Evolutionary conservation across 2,329 filamentous ascomycete species (phyloP).

Genomic region (Conoideocrella luteorostrata): DNA sequence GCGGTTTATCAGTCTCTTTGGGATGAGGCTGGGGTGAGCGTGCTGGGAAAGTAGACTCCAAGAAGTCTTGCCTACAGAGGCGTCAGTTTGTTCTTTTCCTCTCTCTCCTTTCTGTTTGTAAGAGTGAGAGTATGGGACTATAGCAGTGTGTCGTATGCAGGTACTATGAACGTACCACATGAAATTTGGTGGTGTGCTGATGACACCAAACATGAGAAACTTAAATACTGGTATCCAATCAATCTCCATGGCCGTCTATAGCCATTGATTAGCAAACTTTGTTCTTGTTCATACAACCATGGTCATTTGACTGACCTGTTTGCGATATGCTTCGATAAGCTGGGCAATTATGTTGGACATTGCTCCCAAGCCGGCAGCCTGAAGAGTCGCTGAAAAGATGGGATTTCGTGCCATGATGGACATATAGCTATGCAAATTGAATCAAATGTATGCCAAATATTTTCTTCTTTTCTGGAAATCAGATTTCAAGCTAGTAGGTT

Average conservation of each 20-base stretch:
- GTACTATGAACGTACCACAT: slow-evolving; percentile 53
- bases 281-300: not conserved
- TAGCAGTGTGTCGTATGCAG: no score
- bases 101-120: not conserved
- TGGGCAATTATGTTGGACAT: slow-evolving; percentile 71
- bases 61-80: slow-evolving; percentile 60
- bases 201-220: slow-evolving; percentile 66
- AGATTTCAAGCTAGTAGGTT: no score
- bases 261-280: not conserved
- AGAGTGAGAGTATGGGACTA: no score
- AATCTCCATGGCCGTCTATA: slow-evolving; percentile 28
- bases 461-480: no score
- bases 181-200: slow-evolving; percentile 78
- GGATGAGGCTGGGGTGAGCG: slow-evolving; percentile 24
- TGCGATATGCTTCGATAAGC: slow-evolving; percentile 55
- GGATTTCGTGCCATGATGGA: slow-evolving; percentile 34
- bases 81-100: slow-evolving; percentile 3
- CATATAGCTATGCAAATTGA: no score
- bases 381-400: slow-evolving; percentile 54
- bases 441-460: no score
- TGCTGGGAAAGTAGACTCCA: slow-evolving; percentile 70
- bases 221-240: slow-evolving; percentile 65
- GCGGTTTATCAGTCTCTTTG: slow-evolving; percentile 18
- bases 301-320: slow-evolving; percentile 51
- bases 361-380: slow-evolving; percentile 58